phyloP scores from a whole-genome alignment of 2,329 filamentous ascomycete species.

The Aspergillus sergii region DNA sequence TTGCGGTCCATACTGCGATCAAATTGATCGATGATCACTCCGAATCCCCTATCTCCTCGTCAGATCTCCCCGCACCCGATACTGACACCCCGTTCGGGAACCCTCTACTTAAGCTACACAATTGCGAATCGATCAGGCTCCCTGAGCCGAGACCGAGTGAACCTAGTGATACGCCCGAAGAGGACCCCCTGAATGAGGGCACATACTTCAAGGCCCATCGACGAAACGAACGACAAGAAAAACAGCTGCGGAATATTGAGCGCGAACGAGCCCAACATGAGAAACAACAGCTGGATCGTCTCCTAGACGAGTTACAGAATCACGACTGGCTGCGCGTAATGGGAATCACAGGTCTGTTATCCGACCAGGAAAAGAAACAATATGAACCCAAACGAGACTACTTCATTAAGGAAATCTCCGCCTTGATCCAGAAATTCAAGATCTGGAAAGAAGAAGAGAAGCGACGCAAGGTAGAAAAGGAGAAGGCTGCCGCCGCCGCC shows the following conservation, averaged over 20 bases:
- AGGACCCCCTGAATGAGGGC: constrained; percentile 60
- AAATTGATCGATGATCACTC: constrained; percentile 65
- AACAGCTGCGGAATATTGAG: constrained; percentile 69
- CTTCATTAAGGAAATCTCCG: constrained; percentile 80
- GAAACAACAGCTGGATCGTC: constrained; percentile 65
- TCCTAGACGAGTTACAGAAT: constrained; percentile 81
- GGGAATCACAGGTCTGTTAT: constrained; percentile 76
- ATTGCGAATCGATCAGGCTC: constrained; percentile 35
- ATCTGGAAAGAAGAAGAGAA: constrained; percentile 90
- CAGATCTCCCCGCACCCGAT: constrained; percentile 23
- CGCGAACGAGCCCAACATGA: constrained; percentile 68
- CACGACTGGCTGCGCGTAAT: constrained; percentile 92
- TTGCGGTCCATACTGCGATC: constrained; percentile 73
- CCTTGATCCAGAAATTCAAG: constrained; percentile 83
- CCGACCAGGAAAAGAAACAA: constrained; percentile 80
- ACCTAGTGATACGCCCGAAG: constrained; percentile 21
- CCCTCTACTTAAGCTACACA: constrained; percentile 40
- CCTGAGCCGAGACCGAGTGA: constrained; percentile 9
- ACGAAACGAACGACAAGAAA: constrained; percentile 66
- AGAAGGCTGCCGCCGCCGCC: constrained; percentile 48
- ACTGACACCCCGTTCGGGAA: constrained; percentile 37
- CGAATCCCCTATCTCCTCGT: constrained; percentile 27
- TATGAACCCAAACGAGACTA: constrained; percentile 84
- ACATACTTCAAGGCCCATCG: constrained; percentile 62
- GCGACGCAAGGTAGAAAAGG: constrained; percentile 74